Percentiles rank a stretch among this genome's conserved stretches.
phyloP scores from a whole-genome alignment of 768 basidiomycete species.

The Glaciozyma martinii region DNA sequence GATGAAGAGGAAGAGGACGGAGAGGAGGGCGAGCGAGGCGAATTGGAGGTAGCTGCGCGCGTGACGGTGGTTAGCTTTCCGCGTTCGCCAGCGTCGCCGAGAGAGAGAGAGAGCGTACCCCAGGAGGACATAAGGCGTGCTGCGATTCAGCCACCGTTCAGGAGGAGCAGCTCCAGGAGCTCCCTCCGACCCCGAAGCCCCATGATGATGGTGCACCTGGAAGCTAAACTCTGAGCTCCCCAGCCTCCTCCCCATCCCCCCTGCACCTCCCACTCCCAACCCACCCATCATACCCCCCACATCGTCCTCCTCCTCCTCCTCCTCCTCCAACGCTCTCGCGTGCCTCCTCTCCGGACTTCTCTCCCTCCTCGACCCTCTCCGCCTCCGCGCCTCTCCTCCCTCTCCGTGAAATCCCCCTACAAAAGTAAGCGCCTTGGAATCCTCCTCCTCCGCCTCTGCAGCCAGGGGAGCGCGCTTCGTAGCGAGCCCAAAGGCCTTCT shows the following conservation, averaged over 20 bases:
- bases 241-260: not conserved
- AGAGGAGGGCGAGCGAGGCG: conserved; percentile 79
- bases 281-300: conserved; percentile 1
- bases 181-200: not conserved
- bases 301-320: not conserved
- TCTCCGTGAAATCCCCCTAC: not conserved
- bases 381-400: not conserved
- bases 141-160: conserved; percentile 15
- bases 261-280: not conserved
- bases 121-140: conserved; percentile 64
- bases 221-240: conserved; percentile 24
- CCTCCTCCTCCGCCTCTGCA: not conserved
- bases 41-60: conserved; percentile 77
- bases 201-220: conserved; percentile 28
- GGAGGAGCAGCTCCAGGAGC: conserved; percentile 9
- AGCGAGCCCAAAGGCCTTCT: conserved; percentile 19
- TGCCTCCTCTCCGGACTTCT: conserved; percentile 7
- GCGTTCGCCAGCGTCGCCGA: not conserved
- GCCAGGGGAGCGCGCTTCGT: not conserved
- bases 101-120: conserved; percentile 54
- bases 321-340: not conserved
- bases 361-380: conserved; percentile 7
- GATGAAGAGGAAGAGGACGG: conserved; percentile 74
- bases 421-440: not conserved
- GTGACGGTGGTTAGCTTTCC: not conserved